Conservation (phyloP, 75 land plant species). For the Cryptomeria japonica region DNA sequence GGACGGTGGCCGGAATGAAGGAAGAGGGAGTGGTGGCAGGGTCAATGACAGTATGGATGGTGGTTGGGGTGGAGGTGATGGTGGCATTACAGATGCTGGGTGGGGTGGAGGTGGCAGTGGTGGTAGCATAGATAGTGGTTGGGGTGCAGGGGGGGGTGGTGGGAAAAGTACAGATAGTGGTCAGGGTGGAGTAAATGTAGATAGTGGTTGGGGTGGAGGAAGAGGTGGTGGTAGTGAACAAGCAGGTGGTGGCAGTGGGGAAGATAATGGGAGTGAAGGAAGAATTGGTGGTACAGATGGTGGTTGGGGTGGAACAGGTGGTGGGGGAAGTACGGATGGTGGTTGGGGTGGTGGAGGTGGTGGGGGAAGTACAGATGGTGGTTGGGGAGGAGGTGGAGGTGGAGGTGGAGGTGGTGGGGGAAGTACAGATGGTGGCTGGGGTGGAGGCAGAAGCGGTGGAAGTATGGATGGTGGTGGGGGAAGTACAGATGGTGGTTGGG, state of each 20-base stretch:
- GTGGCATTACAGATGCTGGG: constrained; percentile 1
- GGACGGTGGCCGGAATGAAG: constrained; percentile 18
- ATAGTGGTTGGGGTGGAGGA: background rate
- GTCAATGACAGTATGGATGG: constrained; percentile 18
- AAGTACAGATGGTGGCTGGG: background rate
- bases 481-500: constrained; percentile 6
- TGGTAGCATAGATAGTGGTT: constrained; percentile 35
- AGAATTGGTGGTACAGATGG: background rate
- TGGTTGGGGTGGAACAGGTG: background rate
- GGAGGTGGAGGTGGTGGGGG: constrained; percentile 17
- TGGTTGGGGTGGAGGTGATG: constrained; percentile 20
- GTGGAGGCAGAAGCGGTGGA: constrained; percentile 3
- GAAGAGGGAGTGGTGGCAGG: constrained; percentile 35
- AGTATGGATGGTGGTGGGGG: constrained; percentile 9
- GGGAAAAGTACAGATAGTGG: constrained; percentile 33
- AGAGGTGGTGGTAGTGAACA: background rate
- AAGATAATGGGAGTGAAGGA: constrained; percentile 21
- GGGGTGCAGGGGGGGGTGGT: background rate
- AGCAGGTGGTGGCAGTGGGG: constrained; percentile 10
- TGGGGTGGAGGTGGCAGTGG: constrained; percentile 9
- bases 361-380: constrained; percentile 14
- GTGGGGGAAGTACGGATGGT: background rate
- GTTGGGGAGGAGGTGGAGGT: constrained; percentile 13
- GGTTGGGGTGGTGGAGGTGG: background rate
- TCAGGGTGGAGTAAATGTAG: constrained; percentile 14